A percentile compares a stretch with the other conserved stretches of the same genome.
Evolutionary conservation across 2,329 filamentous ascomycete species (phyloP).

Genomic region (Hymenoscyphus fructigenus): DNA sequence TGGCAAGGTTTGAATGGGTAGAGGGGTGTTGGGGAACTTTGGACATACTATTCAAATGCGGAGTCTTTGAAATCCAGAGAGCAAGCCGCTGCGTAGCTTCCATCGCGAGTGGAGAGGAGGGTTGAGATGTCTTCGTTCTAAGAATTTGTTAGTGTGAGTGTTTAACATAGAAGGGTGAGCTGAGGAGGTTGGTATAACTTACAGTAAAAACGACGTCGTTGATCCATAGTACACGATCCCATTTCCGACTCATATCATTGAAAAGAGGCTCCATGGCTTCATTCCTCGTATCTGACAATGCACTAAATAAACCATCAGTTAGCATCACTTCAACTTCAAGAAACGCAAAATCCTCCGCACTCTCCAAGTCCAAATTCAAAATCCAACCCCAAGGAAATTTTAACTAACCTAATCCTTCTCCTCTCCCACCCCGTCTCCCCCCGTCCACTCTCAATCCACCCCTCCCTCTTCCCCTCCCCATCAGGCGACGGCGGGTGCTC

Average conservation of each 20-base stretch:
- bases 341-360: not conserved
- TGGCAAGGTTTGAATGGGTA: too few relatives aligned
- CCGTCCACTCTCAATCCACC: slow-evolving; percentile 63
- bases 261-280: slow-evolving; percentile 45
- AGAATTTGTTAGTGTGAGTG: not conserved
- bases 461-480: slow-evolving; percentile 34
- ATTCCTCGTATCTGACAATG: slow-evolving; percentile 65
- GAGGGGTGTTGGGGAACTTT: too few relatives aligned
- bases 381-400: too few relatives aligned
- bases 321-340: not conserved
- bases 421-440: slow-evolving; percentile 41
- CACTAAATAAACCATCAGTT: slow-evolving; percentile 44
- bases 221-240: slow-evolving; percentile 61
- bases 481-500: slow-evolving; percentile 17
- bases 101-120: slow-evolving; percentile 56
- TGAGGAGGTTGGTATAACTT: slow-evolving; percentile 23
- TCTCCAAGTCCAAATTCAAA: too few relatives aligned
- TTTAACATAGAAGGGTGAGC: not conserved
- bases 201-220: slow-evolving; percentile 65
- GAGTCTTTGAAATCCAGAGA: slow-evolving; percentile 58
- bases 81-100: slow-evolving; percentile 61
- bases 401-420: slow-evolving; percentile 53
- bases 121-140: slow-evolving; percentile 55
- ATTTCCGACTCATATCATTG: slow-evolving; percentile 18
- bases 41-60: slow-evolving; percentile 40